Evolutionary conservation across 2,329 filamentous ascomycete species (phyloP).

Genomic region (Pseudohalonectria lignicola): DNA sequence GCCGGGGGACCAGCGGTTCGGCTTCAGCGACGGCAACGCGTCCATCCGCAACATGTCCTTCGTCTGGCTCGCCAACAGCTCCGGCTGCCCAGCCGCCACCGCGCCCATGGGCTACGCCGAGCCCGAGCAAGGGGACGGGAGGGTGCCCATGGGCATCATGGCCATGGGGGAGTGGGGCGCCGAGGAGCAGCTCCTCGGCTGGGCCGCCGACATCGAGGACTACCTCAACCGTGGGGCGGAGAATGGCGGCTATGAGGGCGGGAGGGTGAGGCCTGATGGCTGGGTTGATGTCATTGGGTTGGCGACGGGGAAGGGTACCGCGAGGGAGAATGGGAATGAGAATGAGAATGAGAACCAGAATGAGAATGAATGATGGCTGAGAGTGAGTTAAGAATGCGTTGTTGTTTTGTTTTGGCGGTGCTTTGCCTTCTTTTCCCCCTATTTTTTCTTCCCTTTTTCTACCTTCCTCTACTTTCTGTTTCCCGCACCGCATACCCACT

Average conservation of each 20-base stretch:
- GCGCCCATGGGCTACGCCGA: constrained; percentile 65
- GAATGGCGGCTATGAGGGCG: constrained; percentile 24
- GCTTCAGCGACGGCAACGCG: constrained; percentile 62
- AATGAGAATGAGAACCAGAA: neutral
- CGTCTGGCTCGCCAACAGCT: constrained; percentile 75
- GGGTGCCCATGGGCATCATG: constrained; percentile 49
- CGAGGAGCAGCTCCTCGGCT: constrained; percentile 52
- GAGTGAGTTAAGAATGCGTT: no score
- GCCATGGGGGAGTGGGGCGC: constrained; percentile 56
- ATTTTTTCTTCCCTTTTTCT: no score
- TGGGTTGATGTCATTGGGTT: constrained; percentile 47
- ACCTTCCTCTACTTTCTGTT: no score
- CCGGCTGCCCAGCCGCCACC: constrained; percentile 64
- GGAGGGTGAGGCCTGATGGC: constrained; percentile 36
- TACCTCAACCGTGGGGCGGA: constrained; percentile 37
- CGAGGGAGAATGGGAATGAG: neutral
- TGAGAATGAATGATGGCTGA: neutral
- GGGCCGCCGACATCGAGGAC: constrained; percentile 44
- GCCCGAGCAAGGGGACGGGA: constrained; percentile 43
- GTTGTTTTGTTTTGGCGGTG: no score
- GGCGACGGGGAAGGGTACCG: constrained; percentile 15
- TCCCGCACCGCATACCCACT: no score
- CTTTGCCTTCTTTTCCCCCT: no score
- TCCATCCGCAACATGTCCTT: constrained; percentile 76
- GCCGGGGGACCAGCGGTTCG: constrained; percentile 52